Conservation (phyloP, 225 moss, liverwort and hornwort genomes). For the Neckera pumila region DNA sequence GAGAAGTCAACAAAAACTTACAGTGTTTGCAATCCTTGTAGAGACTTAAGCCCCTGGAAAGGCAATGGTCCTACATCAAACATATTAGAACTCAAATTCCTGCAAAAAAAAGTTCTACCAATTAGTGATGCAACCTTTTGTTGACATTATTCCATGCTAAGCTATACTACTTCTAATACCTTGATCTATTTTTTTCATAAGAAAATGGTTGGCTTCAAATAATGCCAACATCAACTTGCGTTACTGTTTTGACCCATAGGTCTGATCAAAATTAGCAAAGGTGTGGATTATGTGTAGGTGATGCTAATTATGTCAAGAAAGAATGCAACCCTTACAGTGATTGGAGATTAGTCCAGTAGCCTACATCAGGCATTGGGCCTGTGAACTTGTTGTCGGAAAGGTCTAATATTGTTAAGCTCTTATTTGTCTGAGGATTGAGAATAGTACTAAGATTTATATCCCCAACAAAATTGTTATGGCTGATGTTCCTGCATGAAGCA, state of each 20-base stretch:
- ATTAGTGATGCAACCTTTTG: not conserved
- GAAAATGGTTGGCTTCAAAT: not conserved
- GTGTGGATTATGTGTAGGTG: not conserved
- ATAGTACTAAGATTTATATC: not conserved
- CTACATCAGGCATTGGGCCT: constrained; percentile 1
- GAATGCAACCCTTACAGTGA: not conserved
- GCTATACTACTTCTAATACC: not conserved
- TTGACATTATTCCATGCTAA: no score
- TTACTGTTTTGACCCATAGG: no score
- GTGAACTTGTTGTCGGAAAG: not conserved
- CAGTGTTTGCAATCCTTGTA: not conserved
- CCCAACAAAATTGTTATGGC: not conserved
- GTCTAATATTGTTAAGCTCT: not conserved
- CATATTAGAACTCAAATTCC: not conserved
- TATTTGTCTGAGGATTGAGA: not conserved
- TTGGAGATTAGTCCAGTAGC: not conserved
- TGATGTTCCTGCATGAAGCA: not conserved
- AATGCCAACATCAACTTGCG: no score
- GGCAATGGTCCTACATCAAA: not conserved
- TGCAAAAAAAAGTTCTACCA: not conserved
- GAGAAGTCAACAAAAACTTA: not conserved
- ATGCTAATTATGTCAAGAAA: not conserved
- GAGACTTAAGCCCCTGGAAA: not conserved
- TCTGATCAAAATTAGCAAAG: not conserved
- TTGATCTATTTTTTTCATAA: not conserved